These are phyloP conservation scores for Meyerozyma carpophila DNA, from an alignment of 1,139 yeast genomes.

Conservation along the genomic window DNA sequence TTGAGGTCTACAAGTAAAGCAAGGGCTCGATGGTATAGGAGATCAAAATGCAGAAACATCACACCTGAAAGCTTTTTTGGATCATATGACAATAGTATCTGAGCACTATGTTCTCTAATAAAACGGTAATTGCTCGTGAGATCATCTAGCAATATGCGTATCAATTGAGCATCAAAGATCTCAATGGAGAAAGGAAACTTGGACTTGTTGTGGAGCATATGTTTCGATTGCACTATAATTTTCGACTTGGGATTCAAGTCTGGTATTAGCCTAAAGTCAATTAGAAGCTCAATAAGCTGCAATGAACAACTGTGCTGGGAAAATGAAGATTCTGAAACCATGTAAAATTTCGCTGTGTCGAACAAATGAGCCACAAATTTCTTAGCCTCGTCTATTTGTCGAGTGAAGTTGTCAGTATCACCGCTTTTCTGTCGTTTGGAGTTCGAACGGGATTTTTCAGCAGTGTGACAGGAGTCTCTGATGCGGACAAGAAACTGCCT, in stretches of 20 bases:
- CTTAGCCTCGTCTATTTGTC: background rate
- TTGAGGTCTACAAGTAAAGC: slow-evolving; percentile 47
- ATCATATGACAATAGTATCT: slow-evolving; percentile 48
- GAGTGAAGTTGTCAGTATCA: background rate
- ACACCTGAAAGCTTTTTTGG: slow-evolving; percentile 13
- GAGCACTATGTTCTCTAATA: slow-evolving; percentile 50
- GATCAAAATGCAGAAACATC: slow-evolving; percentile 4
- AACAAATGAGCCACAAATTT: slow-evolving; percentile 42
- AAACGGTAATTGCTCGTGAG: slow-evolving; percentile 73
- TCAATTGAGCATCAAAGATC: slow-evolving; percentile 32
- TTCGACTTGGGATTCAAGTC: slow-evolving; percentile 5
- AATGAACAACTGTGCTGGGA: slow-evolving; percentile 52
- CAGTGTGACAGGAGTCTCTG: background rate
- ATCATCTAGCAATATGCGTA: slow-evolving; percentile 52
- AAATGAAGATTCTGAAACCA: slow-evolving; percentile 68
- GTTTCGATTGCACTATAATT: slow-evolving; percentile 4
- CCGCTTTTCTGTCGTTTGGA: background rate
- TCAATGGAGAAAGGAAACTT: slow-evolving; percentile 17
- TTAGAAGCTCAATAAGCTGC: slow-evolving; percentile 41
- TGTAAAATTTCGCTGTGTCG: slow-evolving; percentile 30
- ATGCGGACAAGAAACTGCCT: background rate
- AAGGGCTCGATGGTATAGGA: slow-evolving; percentile 32
- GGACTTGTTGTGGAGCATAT: slow-evolving; percentile 3
- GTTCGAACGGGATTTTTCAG: background rate
- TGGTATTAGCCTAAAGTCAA: slow-evolving; percentile 54